Evolutionary conservation across 2,329 filamentous ascomycete genomes (phyloP).

Genomic region (Aspergillus tubingensis): DNA sequence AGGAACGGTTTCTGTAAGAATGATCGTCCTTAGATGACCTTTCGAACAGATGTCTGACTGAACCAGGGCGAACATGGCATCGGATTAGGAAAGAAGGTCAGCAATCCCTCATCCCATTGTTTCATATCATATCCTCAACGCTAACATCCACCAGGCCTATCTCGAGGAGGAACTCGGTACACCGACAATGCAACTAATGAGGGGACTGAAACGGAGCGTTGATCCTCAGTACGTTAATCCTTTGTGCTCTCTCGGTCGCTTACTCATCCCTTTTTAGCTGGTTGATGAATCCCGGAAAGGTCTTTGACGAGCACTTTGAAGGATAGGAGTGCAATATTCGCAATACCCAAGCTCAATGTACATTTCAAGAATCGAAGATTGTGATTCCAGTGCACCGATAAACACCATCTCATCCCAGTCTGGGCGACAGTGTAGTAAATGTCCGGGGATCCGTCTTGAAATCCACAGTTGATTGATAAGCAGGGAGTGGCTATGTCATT

Average conservation of each 20-base stretch:
- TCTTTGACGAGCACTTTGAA: background rate
- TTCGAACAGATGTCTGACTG: background rate
- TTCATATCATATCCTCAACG: too few relatives aligned
- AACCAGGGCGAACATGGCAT: conserved; percentile 72
- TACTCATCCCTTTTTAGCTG: background rate
- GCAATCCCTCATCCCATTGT: too few relatives aligned
- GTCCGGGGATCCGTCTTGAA: too few relatives aligned
- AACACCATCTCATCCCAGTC: too few relatives aligned
- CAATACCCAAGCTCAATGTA: too few relatives aligned
- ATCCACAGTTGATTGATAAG: too few relatives aligned
- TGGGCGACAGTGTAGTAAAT: too few relatives aligned
- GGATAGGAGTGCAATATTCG: background rate
- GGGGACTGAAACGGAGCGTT: conserved; percentile 2
- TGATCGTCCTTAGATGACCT: too few relatives aligned
- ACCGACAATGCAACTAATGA: background rate
- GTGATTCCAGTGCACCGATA: too few relatives aligned
- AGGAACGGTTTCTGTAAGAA: conserved; percentile 69
- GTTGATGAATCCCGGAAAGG: conserved; percentile 6
- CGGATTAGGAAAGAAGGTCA: conserved; percentile 76
- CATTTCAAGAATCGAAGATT: too few relatives aligned
- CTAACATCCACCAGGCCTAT: background rate
- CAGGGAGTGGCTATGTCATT: too few relatives aligned
- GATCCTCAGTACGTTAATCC: background rate
- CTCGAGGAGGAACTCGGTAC: background rate
- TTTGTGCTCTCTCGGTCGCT: too few relatives aligned